Percentiles rank a stretch among this genome's conserved stretches.
phyloP scores from a whole-genome alignment of 345 rosid species.

The Aethionema arabicum region DNA sequence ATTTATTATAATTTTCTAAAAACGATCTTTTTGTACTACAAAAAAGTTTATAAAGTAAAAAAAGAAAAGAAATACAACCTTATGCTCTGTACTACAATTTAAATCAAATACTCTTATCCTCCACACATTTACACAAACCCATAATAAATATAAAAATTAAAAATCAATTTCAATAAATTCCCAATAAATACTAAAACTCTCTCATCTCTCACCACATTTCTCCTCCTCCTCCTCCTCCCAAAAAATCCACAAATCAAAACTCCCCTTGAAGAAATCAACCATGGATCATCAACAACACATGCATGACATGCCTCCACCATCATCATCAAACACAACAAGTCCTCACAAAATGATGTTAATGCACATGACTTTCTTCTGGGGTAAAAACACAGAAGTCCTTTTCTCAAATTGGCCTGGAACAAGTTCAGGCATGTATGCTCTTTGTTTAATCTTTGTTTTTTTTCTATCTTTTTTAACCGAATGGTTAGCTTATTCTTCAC shows the following conservation, averaged over 20 bases:
- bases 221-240: conserved; percentile 9
- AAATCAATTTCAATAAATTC: conserved; percentile 21
- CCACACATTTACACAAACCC: conserved; percentile 22
- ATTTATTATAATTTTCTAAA: conserved; percentile 16
- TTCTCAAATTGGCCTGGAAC: conserved; percentile 84
- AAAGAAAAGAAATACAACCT: conserved; percentile 6
- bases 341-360: conserved; percentile 28
- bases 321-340: conserved; percentile 23
- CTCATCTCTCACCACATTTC: conserved; percentile 5
- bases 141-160: not conserved
- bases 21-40: conserved; percentile 21
- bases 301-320: conserved; percentile 36
- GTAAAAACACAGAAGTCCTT: conserved; percentile 58
- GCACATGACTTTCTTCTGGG: conserved; percentile 72
- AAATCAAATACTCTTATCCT: conserved; percentile 15
- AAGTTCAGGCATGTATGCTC: conserved; percentile 62
- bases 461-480: conserved; percentile 54
- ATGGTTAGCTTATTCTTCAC: conserved; percentile 41
- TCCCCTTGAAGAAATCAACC: conserved; percentile 25
- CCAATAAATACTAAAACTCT: conserved; percentile 4
- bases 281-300: conserved; percentile 36
- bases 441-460: conserved; percentile 62
- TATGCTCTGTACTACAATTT: conserved; percentile 22
- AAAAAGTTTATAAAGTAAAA: conserved; percentile 17
- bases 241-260: conserved; percentile 11